Evolutionary conservation across 106 monocot species (phyloP).

Genomic region (Dioscorea alata): DNA sequence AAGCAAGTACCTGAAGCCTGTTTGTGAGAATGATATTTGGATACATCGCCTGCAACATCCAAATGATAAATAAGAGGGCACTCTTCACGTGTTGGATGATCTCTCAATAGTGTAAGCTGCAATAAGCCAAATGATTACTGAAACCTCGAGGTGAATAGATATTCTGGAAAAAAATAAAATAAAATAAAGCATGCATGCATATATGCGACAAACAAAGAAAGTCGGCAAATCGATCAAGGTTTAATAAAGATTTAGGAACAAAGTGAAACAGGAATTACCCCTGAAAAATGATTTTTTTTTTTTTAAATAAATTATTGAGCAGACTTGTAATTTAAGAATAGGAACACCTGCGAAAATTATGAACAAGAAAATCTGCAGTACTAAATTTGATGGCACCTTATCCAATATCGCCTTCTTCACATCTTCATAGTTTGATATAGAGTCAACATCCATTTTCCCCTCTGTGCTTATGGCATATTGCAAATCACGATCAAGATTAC

Average conservation of each 20-base stretch:
- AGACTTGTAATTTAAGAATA: too few species aligned
- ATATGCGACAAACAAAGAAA: too few species aligned
- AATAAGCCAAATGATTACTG: background rate
- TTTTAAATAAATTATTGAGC: too few species aligned
- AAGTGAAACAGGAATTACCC: too few species aligned
- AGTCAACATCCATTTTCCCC: conserved; percentile 82
- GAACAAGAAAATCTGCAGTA: background rate
- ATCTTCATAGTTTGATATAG: conserved; percentile 85
- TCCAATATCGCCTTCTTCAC: conserved; percentile 80
- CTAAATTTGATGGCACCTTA: conserved; percentile 44
- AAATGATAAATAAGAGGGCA: conserved; percentile 95
- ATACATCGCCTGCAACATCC: conserved; percentile 99
- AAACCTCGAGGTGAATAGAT: too few species aligned
- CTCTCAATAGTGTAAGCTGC: conserved; percentile 72
- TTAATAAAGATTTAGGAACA: too few species aligned
- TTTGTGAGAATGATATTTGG: conserved; percentile 99
- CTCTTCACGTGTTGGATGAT: conserved; percentile 75
- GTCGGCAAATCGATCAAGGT: too few species aligned
- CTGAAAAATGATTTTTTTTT: too few species aligned
- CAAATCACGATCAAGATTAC: conserved; percentile 92
- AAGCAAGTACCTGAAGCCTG: conserved; percentile 74
- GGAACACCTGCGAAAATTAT: too few species aligned
- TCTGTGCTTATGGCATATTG: conserved; percentile 91
- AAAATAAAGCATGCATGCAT: too few species aligned
- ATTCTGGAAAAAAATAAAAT: too few species aligned